Conservation (phyloP, 164 flowering plant species). For the Annona squamosa region DNA sequence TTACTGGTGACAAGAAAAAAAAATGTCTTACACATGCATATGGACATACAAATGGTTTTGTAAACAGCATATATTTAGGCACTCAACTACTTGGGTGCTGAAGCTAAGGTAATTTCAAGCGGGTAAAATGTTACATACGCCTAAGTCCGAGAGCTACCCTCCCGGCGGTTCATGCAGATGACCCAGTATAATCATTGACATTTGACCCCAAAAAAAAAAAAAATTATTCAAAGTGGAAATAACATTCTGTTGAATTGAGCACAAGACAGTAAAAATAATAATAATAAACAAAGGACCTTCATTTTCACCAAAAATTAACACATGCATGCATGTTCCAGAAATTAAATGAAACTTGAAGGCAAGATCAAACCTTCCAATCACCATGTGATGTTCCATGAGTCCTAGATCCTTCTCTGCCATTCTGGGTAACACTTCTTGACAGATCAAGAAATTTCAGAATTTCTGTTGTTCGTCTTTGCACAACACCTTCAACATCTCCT, state of each 20-base stretch:
- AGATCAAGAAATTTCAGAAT: constrained; percentile 51
- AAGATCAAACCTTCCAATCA: constrained; percentile 69
- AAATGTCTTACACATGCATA: too few relatives aligned
- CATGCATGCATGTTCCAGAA: neutral
- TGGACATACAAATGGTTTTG: too few relatives aligned
- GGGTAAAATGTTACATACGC: too few relatives aligned
- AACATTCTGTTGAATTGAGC: neutral
- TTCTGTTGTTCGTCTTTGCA: constrained; percentile 37
- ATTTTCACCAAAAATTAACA: neutral
- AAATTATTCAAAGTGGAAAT: neutral
- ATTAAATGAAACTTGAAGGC: neutral
- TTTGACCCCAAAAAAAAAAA: too few relatives aligned
- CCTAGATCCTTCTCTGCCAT: constrained; percentile 7
- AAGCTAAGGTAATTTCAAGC: too few relatives aligned
- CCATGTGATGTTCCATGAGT: constrained; percentile 22
- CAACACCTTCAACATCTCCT: constrained; percentile 34
- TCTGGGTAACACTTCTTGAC: constrained; percentile 43
- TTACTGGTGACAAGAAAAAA: too few relatives aligned
- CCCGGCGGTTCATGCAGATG: neutral
- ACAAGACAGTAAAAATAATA: neutral
- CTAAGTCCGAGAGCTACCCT: neutral
- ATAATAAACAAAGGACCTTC: neutral
- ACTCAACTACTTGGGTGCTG: too few relatives aligned
- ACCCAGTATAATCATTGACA: neutral
- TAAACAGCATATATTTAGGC: too few relatives aligned